Evolutionary conservation across 768 basidiomycete genomes (phyloP).

Genomic region (Russula virescens): DNA sequence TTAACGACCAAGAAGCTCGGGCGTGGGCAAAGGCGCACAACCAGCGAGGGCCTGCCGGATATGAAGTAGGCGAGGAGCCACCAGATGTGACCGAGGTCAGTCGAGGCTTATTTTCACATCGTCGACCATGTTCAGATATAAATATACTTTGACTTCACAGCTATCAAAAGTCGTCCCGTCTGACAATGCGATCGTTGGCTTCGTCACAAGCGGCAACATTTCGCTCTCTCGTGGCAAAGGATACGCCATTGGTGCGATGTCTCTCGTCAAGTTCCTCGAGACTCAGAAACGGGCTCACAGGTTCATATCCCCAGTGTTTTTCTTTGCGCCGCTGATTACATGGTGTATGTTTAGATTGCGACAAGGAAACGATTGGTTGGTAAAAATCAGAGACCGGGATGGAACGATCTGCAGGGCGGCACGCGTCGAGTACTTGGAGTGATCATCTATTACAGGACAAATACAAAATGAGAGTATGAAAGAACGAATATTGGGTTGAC

Average conservation of each 20-base stretch:
- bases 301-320: not conserved
- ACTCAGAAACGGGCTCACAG: constrained; percentile 46
- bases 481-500: not conserved
- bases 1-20: constrained; percentile 49
- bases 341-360: constrained; percentile 10
- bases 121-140: constrained; percentile 6
- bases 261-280: constrained; percentile 48
- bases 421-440: constrained; percentile 17
- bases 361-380: constrained; percentile 35
- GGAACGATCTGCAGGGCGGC: constrained; percentile 28
- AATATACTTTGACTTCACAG: constrained; percentile 30
- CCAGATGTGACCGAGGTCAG: constrained; percentile 31
- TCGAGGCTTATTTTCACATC: not conserved
- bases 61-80: constrained; percentile 24
- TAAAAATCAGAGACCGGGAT: constrained; percentile 61
- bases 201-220: constrained; percentile 77
- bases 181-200: constrained; percentile 58
- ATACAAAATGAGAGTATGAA: constrained; percentile 11
- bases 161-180: constrained; percentile 41
- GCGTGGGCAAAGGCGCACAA: constrained; percentile 40
- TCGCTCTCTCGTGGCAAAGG: constrained; percentile 77
- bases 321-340: not conserved
- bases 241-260: constrained; percentile 68
- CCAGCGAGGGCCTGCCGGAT: constrained; percentile 24
- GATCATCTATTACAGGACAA: constrained; percentile 8